These are phyloP conservation scores for Talaromyces sp. DNA, from an alignment of 2,329 filamentous ascomycete genomes.

Conservation along the genomic window DNA sequence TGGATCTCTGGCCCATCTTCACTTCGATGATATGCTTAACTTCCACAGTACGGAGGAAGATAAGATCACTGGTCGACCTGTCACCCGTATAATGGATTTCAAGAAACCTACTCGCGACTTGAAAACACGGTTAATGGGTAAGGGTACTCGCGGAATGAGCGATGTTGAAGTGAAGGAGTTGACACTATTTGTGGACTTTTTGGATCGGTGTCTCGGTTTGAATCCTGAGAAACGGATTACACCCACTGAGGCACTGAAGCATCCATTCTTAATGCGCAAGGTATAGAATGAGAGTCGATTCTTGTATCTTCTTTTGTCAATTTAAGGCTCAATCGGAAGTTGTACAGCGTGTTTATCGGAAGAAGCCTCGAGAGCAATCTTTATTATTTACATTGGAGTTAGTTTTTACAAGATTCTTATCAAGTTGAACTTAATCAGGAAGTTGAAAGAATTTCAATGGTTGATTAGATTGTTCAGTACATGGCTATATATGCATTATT, in stretches of 20 bases:
- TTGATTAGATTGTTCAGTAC: too few species aligned
- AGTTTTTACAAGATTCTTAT: too few species aligned
- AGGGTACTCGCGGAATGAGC: conserved; percentile 72
- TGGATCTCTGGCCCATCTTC: conserved; percentile 72
- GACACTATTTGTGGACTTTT: conserved; percentile 79
- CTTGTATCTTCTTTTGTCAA: too few species aligned
- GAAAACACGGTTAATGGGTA: conserved; percentile 72
- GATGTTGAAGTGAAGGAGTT: conserved; percentile 77
- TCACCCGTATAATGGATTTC: conserved; percentile 49
- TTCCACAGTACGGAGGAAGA: conserved; percentile 86
- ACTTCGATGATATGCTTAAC: conserved; percentile 83
- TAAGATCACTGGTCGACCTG: conserved; percentile 80
- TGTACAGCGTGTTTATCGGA: neutral
- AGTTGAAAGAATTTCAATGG: too few species aligned
- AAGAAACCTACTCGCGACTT: conserved; percentile 79
- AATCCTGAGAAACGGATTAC: conserved; percentile 93
- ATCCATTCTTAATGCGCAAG: conserved; percentile 74
- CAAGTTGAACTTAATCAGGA: too few species aligned
- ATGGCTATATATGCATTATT: too few species aligned
- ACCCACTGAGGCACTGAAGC: conserved; percentile 80
- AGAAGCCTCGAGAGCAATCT: too few species aligned
- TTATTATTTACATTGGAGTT: neutral
- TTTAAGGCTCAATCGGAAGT: too few species aligned
- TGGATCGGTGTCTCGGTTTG: conserved; percentile 84
- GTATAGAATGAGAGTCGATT: neutral